Base-by-base conservation (phyloP, 1,284 basidiomycete species). In the Pascua guehoae region DNA sequence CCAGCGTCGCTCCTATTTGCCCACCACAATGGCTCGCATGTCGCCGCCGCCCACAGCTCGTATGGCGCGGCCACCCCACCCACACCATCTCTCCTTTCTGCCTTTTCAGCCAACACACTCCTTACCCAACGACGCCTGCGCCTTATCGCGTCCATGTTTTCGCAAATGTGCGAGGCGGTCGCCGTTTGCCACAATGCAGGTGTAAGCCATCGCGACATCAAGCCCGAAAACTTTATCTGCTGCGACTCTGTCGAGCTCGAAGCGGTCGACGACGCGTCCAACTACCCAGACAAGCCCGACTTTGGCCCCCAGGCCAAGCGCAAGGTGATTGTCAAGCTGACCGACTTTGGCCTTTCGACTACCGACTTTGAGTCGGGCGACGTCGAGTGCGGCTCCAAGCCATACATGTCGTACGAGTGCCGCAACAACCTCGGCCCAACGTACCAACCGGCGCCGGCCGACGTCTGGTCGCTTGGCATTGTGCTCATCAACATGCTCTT, bases 381-480 rank as follows among this genome's bases (percentile, higher is more conserved):
- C 78, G 94, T 98, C 83, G 94, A 98, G 74, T 98, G 96, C 78
- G 95, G 95, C 56, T 95, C 91, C 76, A 93, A 94, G 61, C 95
- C 95, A 0, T 98, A 98, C 79, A 98, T 98, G 95, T 94, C 92
- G 68, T 98, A 88, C 75, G 94, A 98, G 81, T 98, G 95, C 79
- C 88, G 93, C 75, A 98, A 98, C 82, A 97, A 98, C 78, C 82
- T 95, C 64, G 88, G 89, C 37, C 90, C 91, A 59, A 89, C 87
- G 49, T 98, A 98, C 81, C 85, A 87, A 66, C 93, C 95, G 55
- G 88, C 88, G 66, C 90, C 91, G 61, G 95, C 96, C 60, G 95
- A 98, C 78, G 91, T 98, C 54, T 98, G 95, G 95, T 98, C 94
- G 36, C 84, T 98, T 63, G 96, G 95, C 58, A 95, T 98, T 72